Evolutionary conservation across 352 stramenopile species (phyloP), one percentile per base, ranked within the genome.

Genomic region (Thraustochytrium sp.): DNA sequence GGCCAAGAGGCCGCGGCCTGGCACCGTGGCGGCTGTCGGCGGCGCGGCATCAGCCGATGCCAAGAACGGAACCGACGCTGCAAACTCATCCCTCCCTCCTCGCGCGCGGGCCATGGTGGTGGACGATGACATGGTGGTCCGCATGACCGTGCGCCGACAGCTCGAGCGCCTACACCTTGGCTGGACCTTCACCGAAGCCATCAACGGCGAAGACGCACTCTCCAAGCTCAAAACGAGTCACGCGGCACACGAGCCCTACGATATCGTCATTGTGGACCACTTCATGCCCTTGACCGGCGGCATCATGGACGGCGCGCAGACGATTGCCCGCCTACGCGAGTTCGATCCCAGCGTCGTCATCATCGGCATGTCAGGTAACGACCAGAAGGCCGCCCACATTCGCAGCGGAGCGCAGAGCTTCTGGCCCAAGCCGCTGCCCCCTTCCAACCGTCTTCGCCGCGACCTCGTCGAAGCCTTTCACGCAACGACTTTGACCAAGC

Each of bases 261-360:
- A 78, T 16, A 16, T 82, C n/a, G 78, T 82, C 38, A 21, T 82
- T 37, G 54, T 82, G 18, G 74, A 82, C 42, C 74, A 82, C 56
- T 76, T 54, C 42, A 82, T 82, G 74, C 51, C 51, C 8, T 11
- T 40, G 23, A 54, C 74, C 21, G 53, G 38, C 31, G 37, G 40
- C 21, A 34, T 44, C 23, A n/a, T 82, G 16, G 26, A 40, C 37
- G 74, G 74, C n/a, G 36, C 48, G 0, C 51, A 82, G 46, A 73
- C 74, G 3, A 76, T 82, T 29, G 40, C 40, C 36, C 78, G 78
- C 51, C 54, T 82, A 3, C 74, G 74, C 34, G 46, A 21, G 16
- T 18, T 80, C 5, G 74, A 40, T 21, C n/a, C 29, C 2, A 9
- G 11, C 42, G 3, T 54, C n/a, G 37, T 82, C 13, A 82, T 82